Base-by-base conservation (phyloP, 176 grass and related monocot species). In the Paspalum vaginatum region DNA sequence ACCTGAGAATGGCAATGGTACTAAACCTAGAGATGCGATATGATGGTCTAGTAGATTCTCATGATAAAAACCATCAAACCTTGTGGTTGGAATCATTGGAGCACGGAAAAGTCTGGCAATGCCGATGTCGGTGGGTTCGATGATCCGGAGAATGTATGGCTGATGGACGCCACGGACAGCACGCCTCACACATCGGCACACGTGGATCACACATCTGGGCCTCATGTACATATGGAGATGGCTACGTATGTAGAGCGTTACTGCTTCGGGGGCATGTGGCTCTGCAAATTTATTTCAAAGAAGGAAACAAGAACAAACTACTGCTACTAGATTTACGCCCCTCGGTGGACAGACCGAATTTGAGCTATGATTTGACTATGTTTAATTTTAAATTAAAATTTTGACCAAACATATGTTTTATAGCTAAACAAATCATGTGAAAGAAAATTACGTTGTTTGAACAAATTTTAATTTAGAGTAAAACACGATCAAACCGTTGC, bases 1-100 rank as follows among this genome's bases (percentile, higher is more conserved):
- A 67, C 42, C 60, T 74, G 22, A 72, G 78, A 84, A 79, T 47
- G 52, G 67, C 80, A 49, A n/a, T 11, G 58, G 43, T 83, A 6
- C 52, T 10, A 79, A 41, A 25, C 52, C 25, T 25, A 42, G 50
- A 48, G 45, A 63, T 63, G 61, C 25, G 61, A 78, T 72, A 59
- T 22, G 79, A 59, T 22, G 79, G 48, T 48, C 54, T 56, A 9
- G 21, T 61, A 40, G 48, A 77, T 70, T 50, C 68, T 82, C 57
- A 51, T 70, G 65, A 25, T 26, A 21, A 26, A 21, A 26, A 32
- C 3, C 6, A 46, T n/a, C n/a, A 41, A 41, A 17, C 26, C 50
- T 72, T 13, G 11, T 18, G 26, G 25, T 0, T 59, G 63, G 73
- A 50, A 77, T 77, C 43, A 77, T 60, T 77, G 43, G 64, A 51